Conservation (phyloP, 1,139 yeast genomes). For the Candida frijolesensis region DNA sequence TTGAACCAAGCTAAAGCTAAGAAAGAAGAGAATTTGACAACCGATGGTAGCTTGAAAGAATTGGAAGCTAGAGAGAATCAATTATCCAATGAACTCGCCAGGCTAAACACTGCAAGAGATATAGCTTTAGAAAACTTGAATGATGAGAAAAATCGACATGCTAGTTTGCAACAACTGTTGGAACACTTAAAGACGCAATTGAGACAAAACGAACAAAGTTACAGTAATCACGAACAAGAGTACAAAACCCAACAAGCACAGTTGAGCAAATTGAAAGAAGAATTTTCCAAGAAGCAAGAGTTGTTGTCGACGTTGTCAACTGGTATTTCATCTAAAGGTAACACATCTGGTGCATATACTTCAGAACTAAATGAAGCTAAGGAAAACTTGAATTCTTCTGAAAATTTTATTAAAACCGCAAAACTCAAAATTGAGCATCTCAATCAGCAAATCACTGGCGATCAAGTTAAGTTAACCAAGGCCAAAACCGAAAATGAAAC, state of each 20-base stretch:
- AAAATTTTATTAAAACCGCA: conserved; percentile 61
- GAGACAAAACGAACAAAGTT: conserved; percentile 31
- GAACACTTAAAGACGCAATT: conserved; percentile 24
- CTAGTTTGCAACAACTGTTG: conserved; percentile 19
- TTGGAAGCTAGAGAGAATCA: conserved; percentile 62
- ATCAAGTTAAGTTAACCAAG: conserved; percentile 51
- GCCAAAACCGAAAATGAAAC: conserved; percentile 58
- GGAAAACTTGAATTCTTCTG: conserved; percentile 54
- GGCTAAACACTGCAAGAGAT: conserved; percentile 65
- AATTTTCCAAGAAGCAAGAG: conserved; percentile 71
- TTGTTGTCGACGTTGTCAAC: conserved; percentile 81
- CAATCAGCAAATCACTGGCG: conserved; percentile 52
- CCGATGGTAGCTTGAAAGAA: conserved; percentile 63
- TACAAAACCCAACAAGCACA: conserved; percentile 47
- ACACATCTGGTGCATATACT: conserved; percentile 74
- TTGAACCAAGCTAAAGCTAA: conserved; percentile 54
- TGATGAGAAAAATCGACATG: conserved; percentile 43
- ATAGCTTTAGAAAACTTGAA: conserved; percentile 54
- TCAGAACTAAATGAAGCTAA: conserved; percentile 73
- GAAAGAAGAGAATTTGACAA: conserved; percentile 60
- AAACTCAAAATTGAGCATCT: conserved; percentile 62
- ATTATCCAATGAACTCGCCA: conserved; percentile 66
- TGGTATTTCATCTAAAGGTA: conserved; percentile 86
- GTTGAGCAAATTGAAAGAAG: conserved; percentile 47
- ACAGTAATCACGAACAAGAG: conserved; percentile 30